Conservation (phyloP, 371 early-diverging fungal genomes). For the Haplosporangium sp. region DNA sequence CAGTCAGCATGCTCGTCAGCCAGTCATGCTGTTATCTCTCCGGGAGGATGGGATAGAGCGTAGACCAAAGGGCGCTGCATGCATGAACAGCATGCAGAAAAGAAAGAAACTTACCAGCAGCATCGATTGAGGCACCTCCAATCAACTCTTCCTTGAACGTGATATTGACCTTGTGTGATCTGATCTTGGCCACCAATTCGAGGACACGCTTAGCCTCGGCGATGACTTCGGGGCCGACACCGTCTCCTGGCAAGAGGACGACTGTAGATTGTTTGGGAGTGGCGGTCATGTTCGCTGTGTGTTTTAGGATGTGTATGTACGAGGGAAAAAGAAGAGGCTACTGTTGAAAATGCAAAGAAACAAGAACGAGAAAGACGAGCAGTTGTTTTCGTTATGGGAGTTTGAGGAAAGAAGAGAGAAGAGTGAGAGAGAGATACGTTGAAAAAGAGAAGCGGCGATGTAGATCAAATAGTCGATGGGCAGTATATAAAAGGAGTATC, state of each 20-base stretch:
- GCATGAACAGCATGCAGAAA: not conserved
- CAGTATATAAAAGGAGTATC: conserved; percentile 4
- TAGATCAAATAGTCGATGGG: conserved; percentile 16
- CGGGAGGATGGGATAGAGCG: too few relatives aligned
- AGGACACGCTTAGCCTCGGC: conserved; percentile 92
- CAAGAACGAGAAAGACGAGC: too few relatives aligned
- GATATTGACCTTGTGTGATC: conserved; percentile 71
- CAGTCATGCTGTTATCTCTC: too few relatives aligned
- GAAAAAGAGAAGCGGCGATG: conserved; percentile 21
- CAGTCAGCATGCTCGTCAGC: not conserved
- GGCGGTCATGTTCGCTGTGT: conserved; percentile 11
- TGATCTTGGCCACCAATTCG: conserved; percentile 74
- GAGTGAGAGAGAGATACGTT: not conserved
- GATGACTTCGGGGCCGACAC: conserved; percentile 95
- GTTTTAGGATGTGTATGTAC: not conserved
- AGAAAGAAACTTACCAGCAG: conserved; percentile 67
- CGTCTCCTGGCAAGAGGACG: conserved; percentile 94
- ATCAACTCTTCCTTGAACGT: conserved; percentile 84
- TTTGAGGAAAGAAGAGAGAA: not conserved
- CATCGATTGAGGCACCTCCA: conserved; percentile 95
- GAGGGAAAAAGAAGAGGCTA: not conserved
- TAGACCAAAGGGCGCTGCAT: not conserved
- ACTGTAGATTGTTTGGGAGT: conserved; percentile 56
- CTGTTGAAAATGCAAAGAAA: not conserved
- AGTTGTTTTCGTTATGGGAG: not conserved